Evolutionary conservation across 805 yeast species (phyloP).

Genomic region (Ogataea allantospora): DNA sequence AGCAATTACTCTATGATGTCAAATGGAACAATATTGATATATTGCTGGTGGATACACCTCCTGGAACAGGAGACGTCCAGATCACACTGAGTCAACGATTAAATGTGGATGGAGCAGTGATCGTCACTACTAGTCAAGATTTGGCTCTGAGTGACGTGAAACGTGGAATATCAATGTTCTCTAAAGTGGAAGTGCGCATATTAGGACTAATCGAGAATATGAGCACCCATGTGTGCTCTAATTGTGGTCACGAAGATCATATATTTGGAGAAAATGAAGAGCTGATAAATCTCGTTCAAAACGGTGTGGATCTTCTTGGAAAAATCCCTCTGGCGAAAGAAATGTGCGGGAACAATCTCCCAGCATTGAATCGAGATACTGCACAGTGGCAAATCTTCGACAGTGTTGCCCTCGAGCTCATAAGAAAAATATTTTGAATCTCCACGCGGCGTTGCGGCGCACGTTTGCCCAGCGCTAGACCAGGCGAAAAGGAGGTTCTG

Average conservation of each 20-base stretch:
- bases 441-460: constrained; percentile 12
- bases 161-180: constrained; percentile 77
- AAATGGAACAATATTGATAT: constrained; percentile 69
- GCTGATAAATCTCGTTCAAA: constrained; percentile 44
- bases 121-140: constrained; percentile 86
- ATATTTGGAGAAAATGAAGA: constrained; percentile 71
- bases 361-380: constrained; percentile 40
- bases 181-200: constrained; percentile 66
- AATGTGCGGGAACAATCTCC: constrained; percentile 69
- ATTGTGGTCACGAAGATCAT: constrained; percentile 70
- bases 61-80: constrained; percentile 90
- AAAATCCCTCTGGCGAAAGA: constrained; percentile 65
- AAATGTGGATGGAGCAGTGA: constrained; percentile 74
- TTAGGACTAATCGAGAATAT: constrained; percentile 80
- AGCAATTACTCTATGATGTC: constrained; percentile 80
- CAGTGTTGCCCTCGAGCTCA: constrained; percentile 44
- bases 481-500: constrained; percentile 3
- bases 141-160: constrained; percentile 77
- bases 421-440: constrained; percentile 20
- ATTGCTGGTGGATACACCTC: constrained; percentile 81
- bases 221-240: constrained; percentile 75
- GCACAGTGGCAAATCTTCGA: constrained; percentile 42
- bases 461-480: constrained; percentile 11
- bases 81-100: constrained; percentile 77
- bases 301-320: constrained; percentile 54